Evolutionary conservation across 108 stramenopile genomes (phyloP), one percentile per base, ranked within the genome.

Genomic region (Nitzschia putrida): DNA sequence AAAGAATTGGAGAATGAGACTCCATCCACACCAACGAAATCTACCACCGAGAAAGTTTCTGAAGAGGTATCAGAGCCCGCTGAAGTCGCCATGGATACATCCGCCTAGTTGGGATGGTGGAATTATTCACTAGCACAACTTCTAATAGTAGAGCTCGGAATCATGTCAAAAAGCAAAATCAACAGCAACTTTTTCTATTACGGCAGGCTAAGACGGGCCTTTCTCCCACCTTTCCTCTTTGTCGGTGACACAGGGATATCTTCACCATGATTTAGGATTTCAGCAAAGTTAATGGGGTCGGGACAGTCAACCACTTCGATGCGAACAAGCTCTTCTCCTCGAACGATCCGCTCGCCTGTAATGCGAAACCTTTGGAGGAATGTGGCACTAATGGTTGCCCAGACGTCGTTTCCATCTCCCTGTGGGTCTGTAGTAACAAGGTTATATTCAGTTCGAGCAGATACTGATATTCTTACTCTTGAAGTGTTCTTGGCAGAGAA

Each of bases 271-370:
- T 41, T 39, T 61, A 61, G 38, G 23, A 13, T 39, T 10, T 57
- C 56, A 25, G 68, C 26, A 22, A 69, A 69, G 23, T 61, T 25
- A 44, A 38, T 26, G 21, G 55, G 39, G 25, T 69, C 73, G 13
- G 69, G 40, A 52, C 80, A 78, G 21, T 63, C 51, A 13, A 61
- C 8, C 10, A 82, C 75, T 7, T 66, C 60, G 44, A 82, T 47
- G 37, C 81, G 85, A 38, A 93, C 92, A 65, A 87, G 77, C 56
- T 93, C 92, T 71, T 93, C 88, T 23, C 92, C 89, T 25, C 89
- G 72, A 24, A 71, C 83, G 22, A 93, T 89, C 52, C 77, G 66
- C 7, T 88, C 88, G 10, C 88, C 88, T 50, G 74, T 83, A 20
- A 93, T 78, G 13, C 81, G 67, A 66, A 93, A 90, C 22, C 70